Percentiles rank a stretch among this genome's conserved stretches.
These are phyloP conservation scores for Leccinum fibrillosum DNA, from an alignment of 768 basidiomycete species.

Conservation along the genomic window DNA sequence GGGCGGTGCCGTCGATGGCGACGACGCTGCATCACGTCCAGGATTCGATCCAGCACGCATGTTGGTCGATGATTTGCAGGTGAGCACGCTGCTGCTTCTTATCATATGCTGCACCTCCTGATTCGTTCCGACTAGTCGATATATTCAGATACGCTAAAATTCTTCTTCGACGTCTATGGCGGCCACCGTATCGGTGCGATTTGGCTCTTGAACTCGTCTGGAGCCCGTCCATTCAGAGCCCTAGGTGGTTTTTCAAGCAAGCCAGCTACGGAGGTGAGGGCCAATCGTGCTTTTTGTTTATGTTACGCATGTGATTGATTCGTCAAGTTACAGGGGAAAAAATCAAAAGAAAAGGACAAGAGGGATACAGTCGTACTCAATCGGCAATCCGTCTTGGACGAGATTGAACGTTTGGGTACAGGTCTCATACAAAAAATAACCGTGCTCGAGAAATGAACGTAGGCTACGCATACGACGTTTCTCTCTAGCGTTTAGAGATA, in stretches of 20 bases:
- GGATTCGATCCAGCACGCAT: too few relatives aligned
- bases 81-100: slow-evolving; percentile 27
- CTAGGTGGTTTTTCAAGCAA: slow-evolving; percentile 53
- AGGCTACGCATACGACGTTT: not conserved
- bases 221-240: slow-evolving; percentile 51
- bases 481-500: not conserved
- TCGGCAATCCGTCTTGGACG: slow-evolving; percentile 59
- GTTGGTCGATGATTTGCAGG: too few relatives aligned
- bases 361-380: slow-evolving; percentile 61
- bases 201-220: slow-evolving; percentile 75
- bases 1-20: too few relatives aligned
- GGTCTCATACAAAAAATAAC: slow-evolving; percentile 58
- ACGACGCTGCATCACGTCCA: too few relatives aligned
- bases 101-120: not conserved
- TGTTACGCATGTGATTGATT: not conserved
- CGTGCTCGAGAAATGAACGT: slow-evolving; percentile 7
- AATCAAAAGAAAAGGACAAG: slow-evolving; percentile 48
- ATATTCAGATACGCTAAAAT: slow-evolving; percentile 72
- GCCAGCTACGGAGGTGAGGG: slow-evolving; percentile 42
- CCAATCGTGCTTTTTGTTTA: not conserved
- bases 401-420: slow-evolving; percentile 73
- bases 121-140: slow-evolving; percentile 43
- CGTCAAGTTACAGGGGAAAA: slow-evolving; percentile 21
- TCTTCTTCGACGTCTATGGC: slow-evolving; percentile 84
- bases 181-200: slow-evolving; percentile 77